Evolutionary conservation across 106 monocot species (phyloP), one percentile per base, ranked within the genome.

Genomic region (Allium fistulosum): DNA sequence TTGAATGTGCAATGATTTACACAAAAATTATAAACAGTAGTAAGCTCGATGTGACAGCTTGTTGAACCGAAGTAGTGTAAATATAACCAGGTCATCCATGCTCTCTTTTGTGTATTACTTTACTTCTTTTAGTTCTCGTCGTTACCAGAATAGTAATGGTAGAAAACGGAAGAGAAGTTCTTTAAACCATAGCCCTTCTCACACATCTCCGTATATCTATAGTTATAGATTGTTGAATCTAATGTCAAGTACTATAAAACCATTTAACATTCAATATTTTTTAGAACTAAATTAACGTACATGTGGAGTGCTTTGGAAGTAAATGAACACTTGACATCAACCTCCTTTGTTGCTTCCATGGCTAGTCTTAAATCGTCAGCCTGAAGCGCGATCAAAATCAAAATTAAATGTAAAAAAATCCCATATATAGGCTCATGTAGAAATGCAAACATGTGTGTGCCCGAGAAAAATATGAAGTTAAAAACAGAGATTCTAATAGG

Each of bases 141-240:
- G 22, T 22, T 82, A 45, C 96, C 96, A 58, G 57, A 59, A 37
- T 87, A 97, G 58, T 71, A 80, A 64, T 91, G 85, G 37, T 78
- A 85, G 67, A 88, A 96, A 57, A 84, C 91, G 62, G 84, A 88
- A 1, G 96, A 96, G 63, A 96, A 96, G 63, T 96, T 92, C 56
- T 92, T 84, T 1, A 72, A 66, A 18, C 84, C 84, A 57, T 74
- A 78, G 11, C 86, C 88, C 27, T 78, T 53, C 9, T 84, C 74
- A 62, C 91, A 88, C 47, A 88, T 48, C 71, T 80, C 78, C 55
- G 1, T 48, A 69, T 92, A 96, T 87, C 96, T 96, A 82, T 65
- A 77, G 46, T 51, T 3, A 63, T 9, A 51, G 22, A 16, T 45
- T 14, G 49, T 9, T 4, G 12, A 11, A 17, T 14, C 14, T 9